These are phyloP conservation scores for Sclerotinia nivalis DNA, from an alignment of 2,329 filamentous ascomycete species.

Conservation along the genomic window DNA sequence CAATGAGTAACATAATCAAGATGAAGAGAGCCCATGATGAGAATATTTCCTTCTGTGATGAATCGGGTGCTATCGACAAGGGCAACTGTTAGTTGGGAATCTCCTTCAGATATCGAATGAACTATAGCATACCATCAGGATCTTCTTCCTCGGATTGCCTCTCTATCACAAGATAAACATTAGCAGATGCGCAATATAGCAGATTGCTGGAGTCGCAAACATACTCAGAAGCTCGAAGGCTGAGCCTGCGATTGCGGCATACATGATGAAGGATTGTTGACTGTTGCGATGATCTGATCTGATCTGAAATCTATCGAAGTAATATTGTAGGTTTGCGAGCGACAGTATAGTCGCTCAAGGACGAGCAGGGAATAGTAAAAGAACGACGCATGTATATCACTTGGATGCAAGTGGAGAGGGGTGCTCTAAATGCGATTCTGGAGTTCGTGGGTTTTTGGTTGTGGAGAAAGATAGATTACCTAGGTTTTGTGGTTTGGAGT, in stretches of 20 bases:
- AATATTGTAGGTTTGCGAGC: not conserved
- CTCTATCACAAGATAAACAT: constrained; percentile 31
- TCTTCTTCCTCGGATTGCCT: constrained; percentile 38
- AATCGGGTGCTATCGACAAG: constrained; percentile 61
- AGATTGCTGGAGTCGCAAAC: constrained; percentile 24
- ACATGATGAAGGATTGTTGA: constrained; percentile 31
- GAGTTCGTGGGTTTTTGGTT: not conserved
- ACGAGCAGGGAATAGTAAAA: constrained; percentile 36
- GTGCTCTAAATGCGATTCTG: not conserved
- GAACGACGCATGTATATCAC: constrained; percentile 41
- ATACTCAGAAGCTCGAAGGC: constrained; percentile 42
- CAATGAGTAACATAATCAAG: constrained; percentile 88
- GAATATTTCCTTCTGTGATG: constrained; percentile 88
- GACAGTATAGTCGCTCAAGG: constrained; percentile 36
- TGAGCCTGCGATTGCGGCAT: constrained; percentile 36
- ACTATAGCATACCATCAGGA: constrained; percentile 34
- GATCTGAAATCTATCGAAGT: not conserved
- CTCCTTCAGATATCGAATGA: not conserved
- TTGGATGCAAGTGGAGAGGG: constrained; percentile 8
- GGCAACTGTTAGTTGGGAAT: constrained; percentile 34
- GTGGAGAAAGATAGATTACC: not conserved
- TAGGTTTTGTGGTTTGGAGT: not conserved
- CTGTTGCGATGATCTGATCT: not conserved
- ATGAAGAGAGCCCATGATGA: constrained; percentile 98
- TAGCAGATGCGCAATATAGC: constrained; percentile 28